Conservation (phyloP, 345 rosid species). For the Euphorbia tirucalli region DNA sequence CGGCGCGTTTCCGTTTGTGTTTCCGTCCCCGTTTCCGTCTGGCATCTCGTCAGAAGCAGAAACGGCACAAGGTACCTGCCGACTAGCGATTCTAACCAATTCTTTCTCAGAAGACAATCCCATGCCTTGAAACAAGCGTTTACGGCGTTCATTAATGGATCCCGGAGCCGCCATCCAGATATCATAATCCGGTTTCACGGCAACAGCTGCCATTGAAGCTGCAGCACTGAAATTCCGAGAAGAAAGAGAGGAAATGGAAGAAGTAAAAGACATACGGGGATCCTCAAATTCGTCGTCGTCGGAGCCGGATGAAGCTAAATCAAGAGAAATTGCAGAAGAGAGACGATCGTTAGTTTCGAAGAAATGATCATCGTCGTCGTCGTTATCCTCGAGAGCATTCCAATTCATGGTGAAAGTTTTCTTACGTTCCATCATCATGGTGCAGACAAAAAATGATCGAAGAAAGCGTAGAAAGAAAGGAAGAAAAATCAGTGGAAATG, state of each 20-base stretch:
- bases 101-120: conserved; percentile 51
- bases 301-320: conserved; percentile 60
- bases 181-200: conserved; percentile 57
- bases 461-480: too few species aligned
- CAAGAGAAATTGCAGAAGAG: conserved; percentile 47
- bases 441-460: not conserved
- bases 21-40: not conserved
- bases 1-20: not conserved
- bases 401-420: conserved; percentile 73
- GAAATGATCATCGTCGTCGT: conserved; percentile 62
- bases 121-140: conserved; percentile 72
- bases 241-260: conserved; percentile 39
- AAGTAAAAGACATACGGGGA: conserved; percentile 54
- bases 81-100: conserved; percentile 32
- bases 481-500: too few species aligned
- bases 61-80: conserved; percentile 21
- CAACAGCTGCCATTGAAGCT: not conserved
- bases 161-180: conserved; percentile 92
- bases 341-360: conserved; percentile 58
- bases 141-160: conserved; percentile 67
- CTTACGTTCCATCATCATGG: conserved; percentile 51
- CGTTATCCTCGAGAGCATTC: conserved; percentile 53
- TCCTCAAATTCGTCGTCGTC: conserved; percentile 67
- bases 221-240: conserved; percentile 17
- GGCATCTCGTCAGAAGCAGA: conserved; percentile 24